Conservation (phyloP, 192 early-diverging fungal species). For the Backusella tuberculispora region DNA sequence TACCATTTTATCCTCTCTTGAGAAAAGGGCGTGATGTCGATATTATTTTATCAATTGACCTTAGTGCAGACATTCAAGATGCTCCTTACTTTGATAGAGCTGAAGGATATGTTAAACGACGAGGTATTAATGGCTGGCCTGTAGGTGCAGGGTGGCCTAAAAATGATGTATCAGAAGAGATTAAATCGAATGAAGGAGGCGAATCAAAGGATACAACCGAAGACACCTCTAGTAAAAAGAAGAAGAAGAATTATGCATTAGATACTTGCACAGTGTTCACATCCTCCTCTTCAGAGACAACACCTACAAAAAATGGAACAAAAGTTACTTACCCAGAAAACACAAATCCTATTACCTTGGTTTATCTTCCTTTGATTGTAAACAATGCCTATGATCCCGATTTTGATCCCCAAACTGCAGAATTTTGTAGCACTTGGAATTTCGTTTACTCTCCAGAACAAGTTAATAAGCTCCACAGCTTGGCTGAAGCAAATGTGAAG, state of each 20-base stretch:
- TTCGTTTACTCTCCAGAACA: conserved; percentile 67
- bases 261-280: conserved; percentile 54
- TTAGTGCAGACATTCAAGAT: conserved; percentile 70
- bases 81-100: conserved; percentile 67
- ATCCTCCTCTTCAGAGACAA: conserved; percentile 38
- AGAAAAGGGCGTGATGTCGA: conserved; percentile 70
- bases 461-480: conserved; percentile 58
- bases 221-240: not conserved
- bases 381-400: conserved; percentile 52
- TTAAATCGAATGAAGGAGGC: conserved; percentile 17
- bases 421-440: conserved; percentile 70
- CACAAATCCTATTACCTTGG: conserved; percentile 46
- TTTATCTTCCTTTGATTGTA: conserved; percentile 68
- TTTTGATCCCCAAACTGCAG: conserved; percentile 65
- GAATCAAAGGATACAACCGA: conserved; percentile 6
- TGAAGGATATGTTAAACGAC: conserved; percentile 62
- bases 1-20: conserved; percentile 73
- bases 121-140: conserved; percentile 62
- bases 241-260: conserved; percentile 38
- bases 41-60: conserved; percentile 71
- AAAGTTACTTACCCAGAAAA: conserved; percentile 20
- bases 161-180: not conserved
- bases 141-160: conserved; percentile 35
- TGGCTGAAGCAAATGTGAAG: conserved; percentile 56
- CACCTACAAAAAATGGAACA: not conserved